Percentiles rank a stretch among this genome's conserved stretches.
These are phyloP conservation scores for Physcia stellaris DNA, from an alignment of 495 filamentous ascomycete genomes.

Conservation along the genomic window DNA sequence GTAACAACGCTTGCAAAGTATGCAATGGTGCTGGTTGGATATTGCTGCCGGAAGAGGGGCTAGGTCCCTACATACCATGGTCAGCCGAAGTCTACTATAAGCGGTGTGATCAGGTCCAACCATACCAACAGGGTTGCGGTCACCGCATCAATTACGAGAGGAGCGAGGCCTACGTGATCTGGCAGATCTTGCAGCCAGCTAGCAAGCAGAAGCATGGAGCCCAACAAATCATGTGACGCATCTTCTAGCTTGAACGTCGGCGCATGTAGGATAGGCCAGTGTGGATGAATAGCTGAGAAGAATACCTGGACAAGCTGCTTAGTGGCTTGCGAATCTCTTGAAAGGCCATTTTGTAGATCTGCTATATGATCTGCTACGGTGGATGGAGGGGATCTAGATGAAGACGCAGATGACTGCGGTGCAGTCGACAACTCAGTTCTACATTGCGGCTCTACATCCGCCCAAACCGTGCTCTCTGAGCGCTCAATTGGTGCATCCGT, in stretches of 20 bases:
- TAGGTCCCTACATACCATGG: slow-evolving; percentile 7
- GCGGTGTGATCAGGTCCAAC: neutral
- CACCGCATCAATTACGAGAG: slow-evolving; percentile 17
- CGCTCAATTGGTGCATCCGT: too few relatives aligned
- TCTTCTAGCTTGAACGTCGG: slow-evolving; percentile 16
- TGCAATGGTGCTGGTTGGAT: slow-evolving; percentile 11
- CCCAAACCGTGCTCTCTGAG: too few relatives aligned
- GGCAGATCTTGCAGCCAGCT: slow-evolving; percentile 17
- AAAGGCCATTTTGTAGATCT: slow-evolving; percentile 5
- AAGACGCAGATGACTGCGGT: too few relatives aligned
- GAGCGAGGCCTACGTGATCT: slow-evolving; percentile 16
- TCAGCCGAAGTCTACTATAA: slow-evolving; percentile 6
- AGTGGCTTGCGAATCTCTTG: slow-evolving; percentile 6
- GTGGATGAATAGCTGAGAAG: slow-evolving; percentile 18
- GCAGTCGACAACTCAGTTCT: too few relatives aligned
- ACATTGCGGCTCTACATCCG: too few relatives aligned
- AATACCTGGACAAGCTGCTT: slow-evolving; percentile 16
- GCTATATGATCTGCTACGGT: neutral
- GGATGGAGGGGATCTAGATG: too few relatives aligned
- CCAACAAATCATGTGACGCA: slow-evolving; percentile 12
- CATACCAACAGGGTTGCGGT: slow-evolving; percentile 11
- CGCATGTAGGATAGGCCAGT: slow-evolving; percentile 22
- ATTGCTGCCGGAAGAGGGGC: slow-evolving; percentile 5
- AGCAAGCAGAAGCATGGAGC: slow-evolving; percentile 19
- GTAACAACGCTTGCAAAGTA: slow-evolving; percentile 16